Evolutionary conservation across 2,329 filamentous ascomycete genomes (phyloP).

Genomic region (Aspergillus caelatus): DNA sequence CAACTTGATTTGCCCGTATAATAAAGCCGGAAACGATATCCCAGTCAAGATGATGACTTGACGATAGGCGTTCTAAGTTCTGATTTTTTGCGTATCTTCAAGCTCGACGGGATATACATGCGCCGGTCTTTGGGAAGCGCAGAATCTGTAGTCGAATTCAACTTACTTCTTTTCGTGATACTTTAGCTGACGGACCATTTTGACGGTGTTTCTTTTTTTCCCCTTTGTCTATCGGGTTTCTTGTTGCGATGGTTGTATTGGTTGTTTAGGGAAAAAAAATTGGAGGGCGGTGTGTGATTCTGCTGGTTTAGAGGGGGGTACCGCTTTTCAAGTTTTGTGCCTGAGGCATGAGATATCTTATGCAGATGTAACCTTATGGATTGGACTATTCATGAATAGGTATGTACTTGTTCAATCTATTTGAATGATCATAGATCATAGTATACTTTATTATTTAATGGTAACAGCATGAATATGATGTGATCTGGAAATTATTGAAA

Average conservation of each 20-base stretch:
- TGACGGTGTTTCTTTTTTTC: slow-evolving; percentile 23
- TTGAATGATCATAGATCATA: too few relatives aligned
- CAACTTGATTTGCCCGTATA: too few relatives aligned
- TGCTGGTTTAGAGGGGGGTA: neutral
- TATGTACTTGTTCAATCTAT: neutral
- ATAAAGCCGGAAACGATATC: too few relatives aligned
- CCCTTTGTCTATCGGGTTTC: neutral
- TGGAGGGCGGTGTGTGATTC: slow-evolving; percentile 8
- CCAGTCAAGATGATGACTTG: too few relatives aligned
- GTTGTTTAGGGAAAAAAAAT: slow-evolving; percentile 6
- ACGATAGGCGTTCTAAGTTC: too few relatives aligned
- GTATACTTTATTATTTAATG: too few relatives aligned
- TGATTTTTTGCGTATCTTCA: too few relatives aligned
- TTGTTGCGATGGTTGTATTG: neutral
- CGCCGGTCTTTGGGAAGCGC: too few relatives aligned
- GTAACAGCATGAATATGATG: fast-evolving
- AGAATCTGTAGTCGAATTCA: neutral
- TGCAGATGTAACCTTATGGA: neutral
- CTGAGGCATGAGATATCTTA: neutral
- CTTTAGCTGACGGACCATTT: slow-evolving; percentile 94
- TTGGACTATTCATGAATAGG: neutral
- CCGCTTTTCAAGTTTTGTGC: neutral
- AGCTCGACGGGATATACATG: too few relatives aligned
- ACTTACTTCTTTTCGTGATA: slow-evolving; percentile 84
- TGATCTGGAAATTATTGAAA: too few relatives aligned